Conservation (phyloP, 2,329 filamentous ascomycete genomes). For the Incumbomyces delicatus region DNA sequence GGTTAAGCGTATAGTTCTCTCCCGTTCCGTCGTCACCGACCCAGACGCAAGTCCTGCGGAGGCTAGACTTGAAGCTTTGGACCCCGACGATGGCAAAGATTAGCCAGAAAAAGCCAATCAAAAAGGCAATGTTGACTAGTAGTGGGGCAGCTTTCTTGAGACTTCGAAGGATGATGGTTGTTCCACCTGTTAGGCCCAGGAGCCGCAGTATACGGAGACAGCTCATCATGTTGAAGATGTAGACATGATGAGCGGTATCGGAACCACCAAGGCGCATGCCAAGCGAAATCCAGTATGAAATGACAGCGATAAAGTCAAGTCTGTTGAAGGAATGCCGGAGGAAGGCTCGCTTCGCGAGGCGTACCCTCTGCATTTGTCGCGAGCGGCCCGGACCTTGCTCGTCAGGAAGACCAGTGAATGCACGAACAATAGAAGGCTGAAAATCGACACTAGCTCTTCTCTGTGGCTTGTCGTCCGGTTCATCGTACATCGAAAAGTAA, state of each 20-base stretch:
- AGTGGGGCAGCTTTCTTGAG: slow-evolving; percentile 90
- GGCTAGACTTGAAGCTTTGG: slow-evolving; percentile 84
- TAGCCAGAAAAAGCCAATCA: slow-evolving; percentile 96
- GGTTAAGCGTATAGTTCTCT: slow-evolving; percentile 32
- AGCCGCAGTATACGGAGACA: slow-evolving; percentile 86
- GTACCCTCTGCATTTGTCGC: slow-evolving; percentile 69
- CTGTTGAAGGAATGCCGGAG: slow-evolving; percentile 92
- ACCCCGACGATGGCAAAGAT: slow-evolving; percentile 94
- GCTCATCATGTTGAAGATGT: slow-evolving; percentile 92
- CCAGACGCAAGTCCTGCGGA: slow-evolving; percentile 71
- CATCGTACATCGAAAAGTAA: slow-evolving; percentile 66
- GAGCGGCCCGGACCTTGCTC: slow-evolving; percentile 49
- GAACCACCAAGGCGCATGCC: slow-evolving; percentile 58
- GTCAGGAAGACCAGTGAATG: slow-evolving; percentile 61
- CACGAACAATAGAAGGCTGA: slow-evolving; percentile 60
- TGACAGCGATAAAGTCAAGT: slow-evolving; percentile 84
- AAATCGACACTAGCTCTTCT: slow-evolving; percentile 24
- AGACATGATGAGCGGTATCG: slow-evolving; percentile 62
- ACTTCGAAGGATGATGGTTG: slow-evolving; percentile 89
- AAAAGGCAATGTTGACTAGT: slow-evolving; percentile 82
- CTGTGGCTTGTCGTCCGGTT: slow-evolving; percentile 28
- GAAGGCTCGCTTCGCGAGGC: slow-evolving; percentile 84
- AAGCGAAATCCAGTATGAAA: slow-evolving; percentile 93
- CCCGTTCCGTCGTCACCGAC: slow-evolving; percentile 46
- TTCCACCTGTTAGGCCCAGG: slow-evolving; percentile 86